Conservation (phyloP, 129 eudicot genomes). For the Escallonia herrerae region DNA sequence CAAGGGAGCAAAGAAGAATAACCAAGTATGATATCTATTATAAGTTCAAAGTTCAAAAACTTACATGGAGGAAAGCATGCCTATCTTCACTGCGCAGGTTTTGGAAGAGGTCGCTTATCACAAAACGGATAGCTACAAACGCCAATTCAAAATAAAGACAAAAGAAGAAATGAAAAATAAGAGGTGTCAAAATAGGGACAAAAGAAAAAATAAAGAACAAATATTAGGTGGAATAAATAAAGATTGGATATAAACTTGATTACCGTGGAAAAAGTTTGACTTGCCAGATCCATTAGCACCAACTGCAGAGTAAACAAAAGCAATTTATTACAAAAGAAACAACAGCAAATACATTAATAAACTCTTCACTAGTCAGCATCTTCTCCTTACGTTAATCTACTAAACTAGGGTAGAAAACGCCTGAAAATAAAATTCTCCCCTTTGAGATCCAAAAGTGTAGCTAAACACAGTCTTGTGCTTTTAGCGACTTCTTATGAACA, state of each 20-base stretch:
- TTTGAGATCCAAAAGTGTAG: too few species aligned
- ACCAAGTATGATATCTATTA: slow-evolving; percentile 1
- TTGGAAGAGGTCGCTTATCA: slow-evolving; percentile 90
- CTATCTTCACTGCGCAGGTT: slow-evolving; percentile 90
- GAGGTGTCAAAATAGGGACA: not conserved
- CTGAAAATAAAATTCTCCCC: too few species aligned
- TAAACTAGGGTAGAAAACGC: slow-evolving; percentile 3
- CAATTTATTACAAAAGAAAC: not conserved
- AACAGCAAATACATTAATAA: not conserved
- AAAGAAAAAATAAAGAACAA: not conserved
- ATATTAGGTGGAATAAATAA: not conserved
- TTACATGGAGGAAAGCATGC: slow-evolving; percentile 91
- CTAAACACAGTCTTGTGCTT: too few species aligned
- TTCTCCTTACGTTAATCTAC: not conserved
- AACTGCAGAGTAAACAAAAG: slow-evolving; percentile 45
- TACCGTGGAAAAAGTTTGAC: slow-evolving; percentile 95
- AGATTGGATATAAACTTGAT: not conserved
- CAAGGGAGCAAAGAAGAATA: slow-evolving; percentile 3
- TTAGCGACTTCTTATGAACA: too few species aligned
- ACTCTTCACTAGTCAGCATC: not conserved
- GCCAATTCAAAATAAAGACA: not conserved
- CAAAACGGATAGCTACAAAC: slow-evolving; percentile 84
- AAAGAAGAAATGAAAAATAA: not conserved
- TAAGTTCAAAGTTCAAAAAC: slow-evolving; percentile 20
- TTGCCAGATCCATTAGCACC: slow-evolving; percentile 99